Percentiles rank a stretch among this genome's conserved stretches.
phyloP scores from a whole-genome alignment of 345 rosid genomes.

The Linum trigynum region DNA sequence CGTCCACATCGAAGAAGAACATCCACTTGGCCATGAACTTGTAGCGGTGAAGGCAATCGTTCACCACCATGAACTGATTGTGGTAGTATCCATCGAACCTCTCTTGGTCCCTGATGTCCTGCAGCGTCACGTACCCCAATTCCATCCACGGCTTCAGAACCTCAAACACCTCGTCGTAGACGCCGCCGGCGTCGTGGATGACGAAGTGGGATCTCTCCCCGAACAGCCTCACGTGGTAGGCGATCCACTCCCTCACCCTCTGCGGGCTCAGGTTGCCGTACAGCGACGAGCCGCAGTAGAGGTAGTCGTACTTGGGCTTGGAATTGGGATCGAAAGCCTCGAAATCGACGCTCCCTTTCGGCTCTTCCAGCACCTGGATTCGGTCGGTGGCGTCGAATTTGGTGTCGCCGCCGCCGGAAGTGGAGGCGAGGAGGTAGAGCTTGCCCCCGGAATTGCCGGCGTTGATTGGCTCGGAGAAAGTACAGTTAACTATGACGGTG shows the following conservation, averaged over 20 bases:
- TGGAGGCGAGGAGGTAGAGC: conserved; percentile 55
- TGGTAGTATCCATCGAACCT: conserved; percentile 73
- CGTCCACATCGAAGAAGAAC: conserved; percentile 80
- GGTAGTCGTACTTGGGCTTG: conserved; percentile 51
- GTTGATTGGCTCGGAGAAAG: conserved; percentile 50
- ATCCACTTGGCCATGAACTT: conserved; percentile 68
- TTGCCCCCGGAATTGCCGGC: conserved; percentile 54
- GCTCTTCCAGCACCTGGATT: conserved; percentile 48
- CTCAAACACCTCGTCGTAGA: conserved; percentile 44
- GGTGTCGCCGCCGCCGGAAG: conserved; percentile 24
- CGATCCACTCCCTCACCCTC: conserved; percentile 83
- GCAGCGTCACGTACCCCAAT: conserved; percentile 64
- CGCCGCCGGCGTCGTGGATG: conserved; percentile 84
- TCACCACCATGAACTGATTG: conserved; percentile 79
- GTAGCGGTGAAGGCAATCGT: conserved; percentile 72
- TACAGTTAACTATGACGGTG: conserved; percentile 68
- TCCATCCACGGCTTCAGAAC: conserved; percentile 70
- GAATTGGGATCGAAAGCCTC: conserved; percentile 37
- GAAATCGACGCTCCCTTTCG: conserved; percentile 44
- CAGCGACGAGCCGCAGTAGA: conserved; percentile 77
- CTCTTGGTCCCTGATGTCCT: conserved; percentile 58
- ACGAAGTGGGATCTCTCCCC: conserved; percentile 80
- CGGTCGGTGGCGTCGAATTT: conserved; percentile 40
- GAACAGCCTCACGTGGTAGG: conserved; percentile 85
- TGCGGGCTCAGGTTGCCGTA: conserved; percentile 62